Base-by-base conservation (phyloP, 371 early-diverging fungal genomes). In the Circinella umbellata region DNA sequence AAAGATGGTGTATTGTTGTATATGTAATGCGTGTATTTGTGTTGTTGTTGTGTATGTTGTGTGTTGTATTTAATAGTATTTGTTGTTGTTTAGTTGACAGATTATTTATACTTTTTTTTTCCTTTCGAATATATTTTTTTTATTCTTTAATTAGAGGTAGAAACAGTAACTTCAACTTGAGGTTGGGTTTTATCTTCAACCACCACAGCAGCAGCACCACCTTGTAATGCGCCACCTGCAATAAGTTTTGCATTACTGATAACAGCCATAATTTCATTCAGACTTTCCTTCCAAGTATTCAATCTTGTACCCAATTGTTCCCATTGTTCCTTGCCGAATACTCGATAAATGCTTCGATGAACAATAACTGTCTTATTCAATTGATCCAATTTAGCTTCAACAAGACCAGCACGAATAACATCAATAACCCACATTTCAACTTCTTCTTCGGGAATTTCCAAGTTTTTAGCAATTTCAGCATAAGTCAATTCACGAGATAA, bases 331-430 rank as follows among this genome's bases (percentile, higher is more conserved):
- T 81, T 81, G 61, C 89, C 90, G 72, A 97, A 96, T n/a, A 87
- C 88, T 61, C 96, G 91, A 78, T 93, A 92, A 37, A 94, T 93
- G 60, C 95, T 90, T 61, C 96, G 90, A 76, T 91, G 93, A 62
- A 86, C 81, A 65, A 78, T 81, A 18, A 94, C 91, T 8, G 92
- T 89, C 75, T 90, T 88, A 75, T 89, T 86, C 37, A 96, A 84
- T 84, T 97, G 98, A 83, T 97, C 92, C 82, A 98, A 90, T 81
- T 94, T 94, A 72, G 95, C 97, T 77, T 96, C 96, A n/a, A 96
- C 89, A 68, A 98, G 85, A 57, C 95, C 95, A 46, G 94, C 91
- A 38, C 96, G 94, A 67, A 97, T 95, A 14, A 89, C 90, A 79
- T 96, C 95, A 80, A 98, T 96, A 27, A 95, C 91, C 94, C 95